These are phyloP conservation scores for Boletus subcaerulescens DNA, from an alignment of 768 basidiomycete genomes.

Conservation along the genomic window DNA sequence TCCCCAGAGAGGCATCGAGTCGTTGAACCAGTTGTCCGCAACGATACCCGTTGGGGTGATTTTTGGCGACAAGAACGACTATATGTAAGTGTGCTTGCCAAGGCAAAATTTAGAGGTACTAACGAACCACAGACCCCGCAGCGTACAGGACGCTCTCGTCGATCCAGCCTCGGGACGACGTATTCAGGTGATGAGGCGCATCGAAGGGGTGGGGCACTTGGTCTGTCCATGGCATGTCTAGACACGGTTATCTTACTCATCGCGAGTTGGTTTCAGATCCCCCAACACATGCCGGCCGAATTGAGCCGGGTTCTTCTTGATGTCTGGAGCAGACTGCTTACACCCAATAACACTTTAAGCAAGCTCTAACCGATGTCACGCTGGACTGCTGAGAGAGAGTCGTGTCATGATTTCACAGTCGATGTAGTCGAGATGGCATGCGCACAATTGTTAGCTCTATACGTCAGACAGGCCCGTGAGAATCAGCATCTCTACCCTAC, in stretches of 20 bases:
- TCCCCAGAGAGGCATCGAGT: constrained; percentile 48
- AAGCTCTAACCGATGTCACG: constrained; percentile 11
- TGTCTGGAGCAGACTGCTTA: constrained; percentile 12
- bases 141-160: constrained; percentile 32
- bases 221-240: constrained; percentile 14
- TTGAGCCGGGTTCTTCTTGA: constrained; percentile 27
- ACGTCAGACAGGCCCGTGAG: not conserved
- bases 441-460: too few species aligned
- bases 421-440: too few species aligned
- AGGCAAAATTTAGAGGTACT: not conserved
- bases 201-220: constrained; percentile 32
- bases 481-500: not conserved
- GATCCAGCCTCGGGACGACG: constrained; percentile 21
- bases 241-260: not conserved
- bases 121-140: constrained; percentile 24
- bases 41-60: constrained; percentile 51
- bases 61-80: constrained; percentile 49
- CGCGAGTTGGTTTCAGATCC: constrained; percentile 16
- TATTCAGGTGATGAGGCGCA: constrained; percentile 23
- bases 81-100: constrained; percentile 39
- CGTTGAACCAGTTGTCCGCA: constrained; percentile 40
- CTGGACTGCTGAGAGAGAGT: not conserved
- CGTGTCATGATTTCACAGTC: not conserved
- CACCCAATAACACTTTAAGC: not conserved
- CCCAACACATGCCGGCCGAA: constrained; percentile 23